Evolutionary conservation across 306 rosid genomes (phyloP).

Genomic region (Rubus idaeus): DNA sequence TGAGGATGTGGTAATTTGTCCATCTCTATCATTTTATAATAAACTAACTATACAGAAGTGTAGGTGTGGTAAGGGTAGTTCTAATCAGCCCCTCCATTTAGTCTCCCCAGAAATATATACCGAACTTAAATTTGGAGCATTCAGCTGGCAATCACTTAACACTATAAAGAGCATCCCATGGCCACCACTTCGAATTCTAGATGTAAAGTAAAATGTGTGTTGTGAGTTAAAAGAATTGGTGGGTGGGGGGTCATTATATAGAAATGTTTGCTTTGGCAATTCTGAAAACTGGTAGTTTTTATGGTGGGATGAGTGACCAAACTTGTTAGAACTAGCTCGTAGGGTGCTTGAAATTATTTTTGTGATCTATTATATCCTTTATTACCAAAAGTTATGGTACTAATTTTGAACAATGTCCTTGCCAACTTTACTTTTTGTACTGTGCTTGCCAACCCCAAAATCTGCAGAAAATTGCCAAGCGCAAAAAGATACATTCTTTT

Average conservation of each 20-base stretch:
- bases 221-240: no score
- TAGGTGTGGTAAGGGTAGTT: not conserved
- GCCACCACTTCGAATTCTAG: no score
- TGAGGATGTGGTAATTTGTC: slow-evolving; percentile 83
- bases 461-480: slow-evolving; percentile 76
- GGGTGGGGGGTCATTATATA: no score
- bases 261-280: not conserved
- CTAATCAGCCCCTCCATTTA: not conserved
- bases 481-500: slow-evolving; percentile 93
- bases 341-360: slow-evolving; percentile 8
- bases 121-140: no score
- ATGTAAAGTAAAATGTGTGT: no score
- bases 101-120: no score
- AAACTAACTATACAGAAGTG: not conserved
- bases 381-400: slow-evolving; percentile 10
- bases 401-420: not conserved
- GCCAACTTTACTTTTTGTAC: not conserved
- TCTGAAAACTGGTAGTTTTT: slow-evolving; percentile 3
- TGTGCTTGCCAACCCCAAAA: slow-evolving; percentile 24
- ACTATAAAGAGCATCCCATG: no score
- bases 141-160: no score
- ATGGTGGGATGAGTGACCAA: not conserved
- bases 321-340: slow-evolving; percentile 7
- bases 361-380: not conserved
- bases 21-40: slow-evolving; percentile 3